A percentile compares a stretch with the other conserved stretches of the same genome.
Evolutionary conservation across 2,329 filamentous ascomycete genomes (phyloP).

Genomic region (Septoria petroselini): DNA sequence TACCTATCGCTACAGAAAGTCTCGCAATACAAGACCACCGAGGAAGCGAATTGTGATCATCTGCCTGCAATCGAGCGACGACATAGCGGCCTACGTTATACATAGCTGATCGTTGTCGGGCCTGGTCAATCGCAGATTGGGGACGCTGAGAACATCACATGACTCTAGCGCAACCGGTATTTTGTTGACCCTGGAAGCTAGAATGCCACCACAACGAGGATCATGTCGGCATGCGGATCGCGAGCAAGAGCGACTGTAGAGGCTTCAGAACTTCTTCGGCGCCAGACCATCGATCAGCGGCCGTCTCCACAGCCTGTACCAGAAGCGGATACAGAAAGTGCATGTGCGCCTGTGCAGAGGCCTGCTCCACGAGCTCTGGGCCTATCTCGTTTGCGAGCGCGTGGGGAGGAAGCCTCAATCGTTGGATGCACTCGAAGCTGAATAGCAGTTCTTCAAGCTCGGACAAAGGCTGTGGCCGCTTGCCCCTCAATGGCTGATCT

Average conservation of each 20-base stretch:
- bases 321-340: slow-evolving; percentile 77
- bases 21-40: no score
- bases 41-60: no score
- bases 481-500: slow-evolving; percentile 83
- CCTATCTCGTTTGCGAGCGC: slow-evolving; percentile 40
- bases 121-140: no score
- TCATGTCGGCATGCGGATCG: slow-evolving; percentile 1
- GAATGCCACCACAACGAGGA: background rate
- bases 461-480: slow-evolving; percentile 81
- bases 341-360: slow-evolving; percentile 64
- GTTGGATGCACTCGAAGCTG: slow-evolving; percentile 64
- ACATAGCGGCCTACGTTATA: no score
- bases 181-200: no score
- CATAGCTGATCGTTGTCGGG: no score
- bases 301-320: slow-evolving; percentile 61
- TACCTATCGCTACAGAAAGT: no score
- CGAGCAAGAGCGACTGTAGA: slow-evolving; percentile 43
- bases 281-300: slow-evolving; percentile 58
- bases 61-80: no score
- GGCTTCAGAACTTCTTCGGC: slow-evolving; percentile 48
- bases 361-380: slow-evolving; percentile 4
- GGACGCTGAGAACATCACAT: no score
- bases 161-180: no score
- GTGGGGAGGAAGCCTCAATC: slow-evolving; percentile 60
- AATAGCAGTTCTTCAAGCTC: slow-evolving; percentile 76